Base-by-base conservation (phyloP, 306 rosid species). In the Boehmeria nivea region DNA sequence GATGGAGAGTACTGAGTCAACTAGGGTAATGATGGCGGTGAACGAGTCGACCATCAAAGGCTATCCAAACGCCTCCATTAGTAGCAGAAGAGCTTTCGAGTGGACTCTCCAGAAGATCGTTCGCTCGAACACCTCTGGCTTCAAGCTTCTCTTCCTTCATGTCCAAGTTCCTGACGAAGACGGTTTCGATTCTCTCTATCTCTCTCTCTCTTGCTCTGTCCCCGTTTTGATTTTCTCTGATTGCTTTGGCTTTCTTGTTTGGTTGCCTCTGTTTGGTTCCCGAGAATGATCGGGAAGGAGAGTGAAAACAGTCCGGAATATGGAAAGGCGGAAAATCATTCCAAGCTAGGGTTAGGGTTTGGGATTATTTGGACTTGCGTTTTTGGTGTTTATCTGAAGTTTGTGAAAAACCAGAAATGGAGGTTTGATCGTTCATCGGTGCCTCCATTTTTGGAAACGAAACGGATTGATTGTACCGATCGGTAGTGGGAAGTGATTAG, bases 151-250 rank as follows among this genome's bases (percentile, higher is more conserved):
- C 54, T 82, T 87, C 44, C 89, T 91, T 52, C 96, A 91, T 57
- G 94, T 82, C 66, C 96, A 82, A 73, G 93, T 84, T 20, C 89
- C 96, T 0, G 98, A 91, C 58, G 91, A 87, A 82, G 98, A 91
- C 67, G 94, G 96, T 83, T 18, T 26, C 19, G n/a, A 53, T 49
- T 66, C 63, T 70, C 42, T 56, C 65, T 49, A 51, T 27, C 62
- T 15, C 52, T 24, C 18, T 67, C 60, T 44, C 22, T 65, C 43
- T 70, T n/a, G n/a, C n/a, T n/a, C n/a, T n/a, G n/a, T n/a, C n/a
- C n/a, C n/a, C n/a, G n/a, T n/a, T 1, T 9, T 19, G 15, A 8
- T 13, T 6, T 40, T 21, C 19, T 1, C 7, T 8, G 25, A 4
- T 38, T 37, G 28, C 11, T 16, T 31, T 25, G 8, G 1, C 31